Percentiles rank a stretch among this genome's conserved stretches.
phyloP scores from a whole-genome alignment of 179 eudicot genomes.

The Actinidia arguta region DNA sequence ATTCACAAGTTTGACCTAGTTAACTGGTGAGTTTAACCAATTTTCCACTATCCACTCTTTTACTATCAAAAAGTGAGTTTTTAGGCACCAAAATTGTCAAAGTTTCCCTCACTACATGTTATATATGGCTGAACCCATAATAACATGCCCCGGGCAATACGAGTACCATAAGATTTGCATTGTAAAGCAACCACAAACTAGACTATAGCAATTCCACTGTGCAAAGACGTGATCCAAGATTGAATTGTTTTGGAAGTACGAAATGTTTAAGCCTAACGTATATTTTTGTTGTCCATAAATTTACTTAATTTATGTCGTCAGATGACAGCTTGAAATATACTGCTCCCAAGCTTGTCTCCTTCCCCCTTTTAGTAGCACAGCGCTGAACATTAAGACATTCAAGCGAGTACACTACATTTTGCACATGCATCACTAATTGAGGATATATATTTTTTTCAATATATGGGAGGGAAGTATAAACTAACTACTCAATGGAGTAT shows the following conservation, averaged over 20 bases:
- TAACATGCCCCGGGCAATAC: background rate
- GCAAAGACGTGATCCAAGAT: too few relatives aligned
- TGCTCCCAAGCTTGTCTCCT: background rate
- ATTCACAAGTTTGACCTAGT: background rate
- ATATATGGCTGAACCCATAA: background rate
- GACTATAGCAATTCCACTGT: too few relatives aligned
- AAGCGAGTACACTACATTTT: too few relatives aligned
- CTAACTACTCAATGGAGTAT: too few relatives aligned
- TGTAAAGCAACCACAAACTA: background rate
- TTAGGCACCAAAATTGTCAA: background rate
- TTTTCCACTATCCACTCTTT: background rate
- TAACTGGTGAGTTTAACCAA: background rate
- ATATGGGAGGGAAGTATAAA: too few relatives aligned
- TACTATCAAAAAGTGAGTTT: background rate
- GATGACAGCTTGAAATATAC: background rate
- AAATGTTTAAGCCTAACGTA: too few relatives aligned
- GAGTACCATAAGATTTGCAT: background rate
- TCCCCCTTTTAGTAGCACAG: too few relatives aligned
- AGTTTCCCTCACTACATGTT: background rate
- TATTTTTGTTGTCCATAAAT: too few relatives aligned
- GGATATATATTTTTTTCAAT: too few relatives aligned
- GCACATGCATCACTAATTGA: too few relatives aligned
- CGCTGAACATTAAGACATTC: too few relatives aligned
- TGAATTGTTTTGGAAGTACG: background rate
- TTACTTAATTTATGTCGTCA: too few relatives aligned